Evolutionary conservation across 2,329 filamentous ascomycete genomes (phyloP).

Genomic region (Aureobasidium sp.): DNA sequence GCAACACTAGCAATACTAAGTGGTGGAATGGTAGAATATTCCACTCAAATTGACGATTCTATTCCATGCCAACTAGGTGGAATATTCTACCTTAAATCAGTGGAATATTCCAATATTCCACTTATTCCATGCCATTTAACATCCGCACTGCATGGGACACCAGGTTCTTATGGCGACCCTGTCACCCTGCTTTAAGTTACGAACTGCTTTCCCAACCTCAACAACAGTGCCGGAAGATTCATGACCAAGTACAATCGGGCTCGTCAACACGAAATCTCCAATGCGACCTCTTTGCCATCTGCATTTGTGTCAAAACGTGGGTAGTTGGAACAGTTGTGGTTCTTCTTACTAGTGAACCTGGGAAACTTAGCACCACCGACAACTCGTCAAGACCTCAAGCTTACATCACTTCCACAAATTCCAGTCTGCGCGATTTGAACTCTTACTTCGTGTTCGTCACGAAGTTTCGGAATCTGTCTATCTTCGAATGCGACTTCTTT

Average conservation of each 20-base stretch:
- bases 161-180: conserved; percentile 42
- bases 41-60: no score
- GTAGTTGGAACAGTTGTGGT: no score
- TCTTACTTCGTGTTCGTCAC: conserved; percentile 60
- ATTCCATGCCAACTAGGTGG: no score
- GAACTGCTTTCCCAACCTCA: conserved; percentile 35
- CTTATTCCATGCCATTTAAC: no score
- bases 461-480: conserved; percentile 60
- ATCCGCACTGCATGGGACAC: conserved; percentile 43
- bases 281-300: conserved; percentile 55
- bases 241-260: conserved; percentile 44
- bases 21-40: no score
- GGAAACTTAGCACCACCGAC: not conserved
- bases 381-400: not conserved
- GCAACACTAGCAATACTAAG: no score
- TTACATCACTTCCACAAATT: conserved; percentile 75
- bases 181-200: conserved; percentile 37
- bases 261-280: conserved; percentile 51
- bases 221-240: conserved; percentile 38
- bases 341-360: conserved; percentile 3
- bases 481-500: conserved; percentile 65
- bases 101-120: no score
- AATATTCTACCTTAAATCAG: no score
- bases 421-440: conserved; percentile 74
- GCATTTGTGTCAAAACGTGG: not conserved